phyloP scores from a whole-genome alignment of 176 grass and related monocot genomes.

The Miscanthus lutarioriparius region DNA sequence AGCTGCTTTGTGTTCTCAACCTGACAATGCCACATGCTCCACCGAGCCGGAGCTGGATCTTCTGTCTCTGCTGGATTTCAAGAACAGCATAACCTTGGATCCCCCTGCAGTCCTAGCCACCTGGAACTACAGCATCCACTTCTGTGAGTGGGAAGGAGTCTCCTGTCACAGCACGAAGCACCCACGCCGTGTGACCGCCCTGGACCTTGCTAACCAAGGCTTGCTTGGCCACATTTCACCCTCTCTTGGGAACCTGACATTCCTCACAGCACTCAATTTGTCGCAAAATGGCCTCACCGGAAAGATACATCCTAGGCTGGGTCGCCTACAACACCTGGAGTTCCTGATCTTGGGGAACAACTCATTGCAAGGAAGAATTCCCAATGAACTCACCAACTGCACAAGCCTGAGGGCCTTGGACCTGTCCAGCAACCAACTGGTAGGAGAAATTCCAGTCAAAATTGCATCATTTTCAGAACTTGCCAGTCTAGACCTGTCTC shows the following conservation, averaged over 20 bases:
- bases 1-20: background rate
- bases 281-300: background rate
- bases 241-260: slow-evolving; percentile 28
- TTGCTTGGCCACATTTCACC: slow-evolving; percentile 14
- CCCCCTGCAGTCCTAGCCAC: background rate
- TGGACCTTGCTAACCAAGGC: slow-evolving; percentile 2
- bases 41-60: background rate
- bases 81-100: slow-evolving; percentile 12
- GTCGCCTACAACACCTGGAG: background rate
- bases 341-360: background rate
- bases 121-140: slow-evolving; percentile 6
- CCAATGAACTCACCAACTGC: slow-evolving; percentile 8
- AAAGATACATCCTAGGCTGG: background rate
- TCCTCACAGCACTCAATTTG: slow-evolving; percentile 23
- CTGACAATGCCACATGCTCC: background rate
- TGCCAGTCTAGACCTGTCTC: background rate
- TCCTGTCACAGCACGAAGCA: slow-evolving; percentile 2
- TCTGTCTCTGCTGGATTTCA: slow-evolving; percentile 13
- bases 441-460: background rate
- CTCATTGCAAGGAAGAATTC: slow-evolving; percentile 21
- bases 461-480: background rate
- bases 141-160: slow-evolving; percentile 12
- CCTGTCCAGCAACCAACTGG: slow-evolving; percentile 5
- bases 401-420: background rate
- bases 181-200: background rate